A percentile compares a stretch with the other conserved stretches of the same genome.
Evolutionary conservation across 331 rosid species (phyloP).

Genomic region (Telfairia occidentalis): DNA sequence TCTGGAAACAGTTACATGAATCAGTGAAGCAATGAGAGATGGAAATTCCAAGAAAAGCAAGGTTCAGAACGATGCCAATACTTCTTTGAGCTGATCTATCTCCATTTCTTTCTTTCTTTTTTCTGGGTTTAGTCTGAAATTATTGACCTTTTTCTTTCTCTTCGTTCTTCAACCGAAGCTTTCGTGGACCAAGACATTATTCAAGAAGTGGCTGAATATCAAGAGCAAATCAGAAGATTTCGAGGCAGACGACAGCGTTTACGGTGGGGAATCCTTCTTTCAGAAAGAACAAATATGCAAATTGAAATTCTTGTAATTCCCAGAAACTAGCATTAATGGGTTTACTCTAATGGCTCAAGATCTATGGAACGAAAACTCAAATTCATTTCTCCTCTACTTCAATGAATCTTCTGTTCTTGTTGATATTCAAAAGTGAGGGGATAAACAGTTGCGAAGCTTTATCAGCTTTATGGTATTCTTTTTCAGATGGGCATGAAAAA

Average conservation of each 20-base stretch:
- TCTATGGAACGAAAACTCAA: constrained; percentile 20
- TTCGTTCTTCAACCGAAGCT: constrained; percentile 45
- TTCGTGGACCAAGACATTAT: constrained; percentile 93
- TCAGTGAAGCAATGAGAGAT: constrained; percentile 83
- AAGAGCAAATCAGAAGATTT: constrained; percentile 85
- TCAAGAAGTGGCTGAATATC: constrained; percentile 94
- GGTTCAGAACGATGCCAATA: constrained; percentile 41
- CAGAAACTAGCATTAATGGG: constrained; percentile 19
- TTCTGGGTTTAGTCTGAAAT: constrained; percentile 12
- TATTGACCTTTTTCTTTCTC: constrained; percentile 16
- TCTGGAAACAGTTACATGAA: constrained; percentile 44
- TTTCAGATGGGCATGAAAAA: constrained; percentile 80
- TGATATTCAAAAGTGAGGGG: constrained; percentile 25
- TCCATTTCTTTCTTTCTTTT: constrained; percentile 19
- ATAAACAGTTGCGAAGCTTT: constrained; percentile 39
- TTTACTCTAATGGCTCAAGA: constrained; percentile 27
- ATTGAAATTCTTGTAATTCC: background rate
- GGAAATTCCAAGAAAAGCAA: constrained; percentile 88
- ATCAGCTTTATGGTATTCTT: constrained; percentile 51
- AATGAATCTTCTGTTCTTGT: constrained; percentile 17
- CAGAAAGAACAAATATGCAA: background rate
- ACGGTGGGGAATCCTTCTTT: constrained; percentile 38
- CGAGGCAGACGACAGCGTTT: constrained; percentile 69
- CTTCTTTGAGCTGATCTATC: no score
- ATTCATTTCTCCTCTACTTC: background rate